Evolutionary conservation across 2,329 filamentous ascomycete species (phyloP), one percentile per base, ranked within the genome.

Genomic region (Cryphonectria nitschkei): DNA sequence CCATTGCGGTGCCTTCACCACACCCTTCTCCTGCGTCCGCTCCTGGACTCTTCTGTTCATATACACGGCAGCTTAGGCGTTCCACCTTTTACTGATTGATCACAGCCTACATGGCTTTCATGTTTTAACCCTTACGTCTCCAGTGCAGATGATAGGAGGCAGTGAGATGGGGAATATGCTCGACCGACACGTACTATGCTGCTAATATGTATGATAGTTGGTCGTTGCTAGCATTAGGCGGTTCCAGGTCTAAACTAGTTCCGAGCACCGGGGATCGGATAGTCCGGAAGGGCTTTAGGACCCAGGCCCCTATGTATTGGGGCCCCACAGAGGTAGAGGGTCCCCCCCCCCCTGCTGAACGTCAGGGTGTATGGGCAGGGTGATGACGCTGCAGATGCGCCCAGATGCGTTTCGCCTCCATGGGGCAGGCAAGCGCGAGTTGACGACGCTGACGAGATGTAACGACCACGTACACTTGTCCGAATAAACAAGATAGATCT

Each of bases 321-420:
- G 7, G 19, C 43, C 19, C 43, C 43, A 50, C 43, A 22, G 43
- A 6, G 1, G 43, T n/a, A 19, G 43, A 22, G 4, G 16, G 0
- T 19, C 43, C 43, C 43, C 43, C 19, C 16, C 43, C 43, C 50
- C 34, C 32, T 16, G 37, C 34, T 63, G 37, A 6, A 41, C n/a
- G 29, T 26, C 29, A 22, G 16, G 14, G 9, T 14, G 32, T 26
- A 46, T 5, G 13, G 50, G 52, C 6, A 29, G n/a, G 32, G 65
- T 50, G 50, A 67, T 67, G 65, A 66, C 64, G 65, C 65, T 46
- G 50, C 26, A 14, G 22, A 50, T 52, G 13, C 41, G 26, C 41
- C 39, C n/a, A 65, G 41, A 11, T 65, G 62, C 43, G 65, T 67
- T 67, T 67, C 65, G 52, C 52, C 65, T 67, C 54, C 65, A 29